Evolutionary conservation across 1,284 basidiomycete genomes (phyloP).

Genomic region (Ganoderma leucocontextum): DNA sequence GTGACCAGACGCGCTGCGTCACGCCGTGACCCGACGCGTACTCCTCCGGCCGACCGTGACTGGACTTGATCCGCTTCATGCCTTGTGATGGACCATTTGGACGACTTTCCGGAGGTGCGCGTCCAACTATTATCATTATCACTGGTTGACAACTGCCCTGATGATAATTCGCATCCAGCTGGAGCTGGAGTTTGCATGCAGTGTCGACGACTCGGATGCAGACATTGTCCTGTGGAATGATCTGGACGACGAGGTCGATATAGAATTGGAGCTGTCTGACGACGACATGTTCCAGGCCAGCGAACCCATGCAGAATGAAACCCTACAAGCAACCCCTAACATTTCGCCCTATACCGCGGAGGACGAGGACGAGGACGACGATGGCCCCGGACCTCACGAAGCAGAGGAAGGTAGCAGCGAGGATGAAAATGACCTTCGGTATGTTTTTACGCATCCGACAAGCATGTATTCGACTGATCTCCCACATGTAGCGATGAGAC

Average conservation of each 20-base stretch:
- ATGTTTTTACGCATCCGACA: not conserved
- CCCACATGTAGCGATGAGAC: conserved; percentile 23
- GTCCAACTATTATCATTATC: not conserved
- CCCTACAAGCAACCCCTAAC: not conserved
- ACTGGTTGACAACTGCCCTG: not conserved
- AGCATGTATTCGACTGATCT: not conserved
- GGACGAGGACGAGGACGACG: not conserved
- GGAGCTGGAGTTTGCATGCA: not conserved
- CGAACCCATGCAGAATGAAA: not conserved
- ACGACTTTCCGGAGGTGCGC: conserved; percentile 1
- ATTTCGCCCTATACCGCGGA: not conserved
- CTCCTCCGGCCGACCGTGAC: not conserved
- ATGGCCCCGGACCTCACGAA: not conserved
- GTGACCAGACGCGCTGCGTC: conserved; percentile 26
- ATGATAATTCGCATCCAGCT: not conserved
- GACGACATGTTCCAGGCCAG: conserved; percentile 7
- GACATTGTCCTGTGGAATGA: conserved; percentile 6
- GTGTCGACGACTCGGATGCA: not conserved
- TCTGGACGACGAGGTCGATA: conserved; percentile 15
- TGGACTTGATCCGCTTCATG: not conserved
- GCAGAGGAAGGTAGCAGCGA: conserved; percentile 4
- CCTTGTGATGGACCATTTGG: not conserved
- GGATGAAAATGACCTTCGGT: conserved; percentile 21
- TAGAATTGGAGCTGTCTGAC: conserved; percentile 15
- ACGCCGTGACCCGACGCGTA: conserved; percentile 28